phyloP scores from a whole-genome alignment of 1,284 basidiomycete genomes.

The Macrocystidia cucumis region DNA sequence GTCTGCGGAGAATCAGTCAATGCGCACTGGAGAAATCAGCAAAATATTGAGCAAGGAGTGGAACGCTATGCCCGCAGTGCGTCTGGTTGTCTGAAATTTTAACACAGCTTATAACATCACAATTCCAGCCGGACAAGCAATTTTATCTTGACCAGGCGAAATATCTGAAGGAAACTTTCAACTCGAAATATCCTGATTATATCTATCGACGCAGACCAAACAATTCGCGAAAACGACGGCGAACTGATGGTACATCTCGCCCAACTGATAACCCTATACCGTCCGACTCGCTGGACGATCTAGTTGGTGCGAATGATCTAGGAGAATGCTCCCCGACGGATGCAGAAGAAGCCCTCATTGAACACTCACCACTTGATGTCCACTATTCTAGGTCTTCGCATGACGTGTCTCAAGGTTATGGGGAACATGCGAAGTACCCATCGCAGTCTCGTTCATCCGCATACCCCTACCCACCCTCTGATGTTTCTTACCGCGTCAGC shows the following conservation, averaged over 20 bases:
- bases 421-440: slow-evolving; percentile 19
- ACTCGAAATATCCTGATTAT: slow-evolving; percentile 80
- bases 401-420: slow-evolving; percentile 16
- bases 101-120: slow-evolving; percentile 7
- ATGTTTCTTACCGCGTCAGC: slow-evolving; percentile 18
- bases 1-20: slow-evolving; percentile 71
- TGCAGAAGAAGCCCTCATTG: slow-evolving; percentile 28
- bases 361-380: slow-evolving; percentile 14
- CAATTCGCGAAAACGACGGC: slow-evolving; percentile 68
- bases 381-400: slow-evolving; percentile 20
- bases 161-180: slow-evolving; percentile 75
- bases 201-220: slow-evolving; percentile 79
- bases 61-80: slow-evolving; percentile 64
- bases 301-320: slow-evolving; percentile 25
- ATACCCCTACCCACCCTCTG: slow-evolving; percentile 20
- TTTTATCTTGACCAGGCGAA: slow-evolving; percentile 82
- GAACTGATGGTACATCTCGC: slow-evolving; percentile 33
- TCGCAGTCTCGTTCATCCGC: slow-evolving; percentile 17
- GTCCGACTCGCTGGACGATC: slow-evolving; percentile 31
- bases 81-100: slow-evolving; percentile 15
- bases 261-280: slow-evolving; percentile 19
- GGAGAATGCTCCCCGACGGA: slow-evolving; percentile 30
- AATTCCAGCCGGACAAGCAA: slow-evolving; percentile 66
- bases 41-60: slow-evolving; percentile 78
- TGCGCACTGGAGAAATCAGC: slow-evolving; percentile 81